These are phyloP conservation scores for Diaporthe ilicicola DNA, from an alignment of 2,329 filamentous ascomycete genomes.

Conservation along the genomic window DNA sequence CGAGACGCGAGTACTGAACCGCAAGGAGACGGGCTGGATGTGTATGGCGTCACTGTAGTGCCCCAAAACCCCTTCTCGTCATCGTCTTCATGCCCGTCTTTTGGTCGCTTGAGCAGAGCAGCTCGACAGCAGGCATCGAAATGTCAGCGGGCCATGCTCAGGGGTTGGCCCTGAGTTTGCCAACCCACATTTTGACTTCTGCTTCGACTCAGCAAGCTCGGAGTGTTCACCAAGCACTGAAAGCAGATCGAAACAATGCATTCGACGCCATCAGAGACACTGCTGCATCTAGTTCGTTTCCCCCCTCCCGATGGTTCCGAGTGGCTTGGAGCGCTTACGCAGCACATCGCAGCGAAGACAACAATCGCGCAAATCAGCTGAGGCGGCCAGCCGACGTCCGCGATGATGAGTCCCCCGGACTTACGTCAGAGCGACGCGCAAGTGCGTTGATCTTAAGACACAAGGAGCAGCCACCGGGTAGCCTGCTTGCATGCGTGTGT, in stretches of 20 bases:
- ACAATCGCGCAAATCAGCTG: background rate
- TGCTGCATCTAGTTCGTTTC: background rate
- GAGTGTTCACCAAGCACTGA: too few species aligned
- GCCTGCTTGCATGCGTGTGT: background rate
- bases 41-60: too few species aligned
- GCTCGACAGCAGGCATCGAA: too few species aligned
- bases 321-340: slow-evolving; percentile 20
- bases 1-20: too few species aligned
- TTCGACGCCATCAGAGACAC: background rate
- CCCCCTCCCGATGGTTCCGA: background rate
- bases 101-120: too few species aligned
- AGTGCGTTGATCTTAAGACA: slow-evolving; percentile 1
- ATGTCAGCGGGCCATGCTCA: too few species aligned
- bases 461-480: background rate
- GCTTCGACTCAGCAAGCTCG: too few species aligned
- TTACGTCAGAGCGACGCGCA: slow-evolving; percentile 14
- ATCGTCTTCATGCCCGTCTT: too few species aligned
- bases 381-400: background rate
- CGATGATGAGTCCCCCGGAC: background rate
- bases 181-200: too few species aligned
- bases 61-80: too few species aligned
- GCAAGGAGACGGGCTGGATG: too few species aligned
- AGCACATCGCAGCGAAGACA: background rate
- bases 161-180: background rate
- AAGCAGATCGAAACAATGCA: too few species aligned